A percentile compares a stretch with the other conserved stretches of the same genome.
Evolutionary conservation across 306 rosid genomes (phyloP).

Genomic region (Trichosanthes truncata): DNA sequence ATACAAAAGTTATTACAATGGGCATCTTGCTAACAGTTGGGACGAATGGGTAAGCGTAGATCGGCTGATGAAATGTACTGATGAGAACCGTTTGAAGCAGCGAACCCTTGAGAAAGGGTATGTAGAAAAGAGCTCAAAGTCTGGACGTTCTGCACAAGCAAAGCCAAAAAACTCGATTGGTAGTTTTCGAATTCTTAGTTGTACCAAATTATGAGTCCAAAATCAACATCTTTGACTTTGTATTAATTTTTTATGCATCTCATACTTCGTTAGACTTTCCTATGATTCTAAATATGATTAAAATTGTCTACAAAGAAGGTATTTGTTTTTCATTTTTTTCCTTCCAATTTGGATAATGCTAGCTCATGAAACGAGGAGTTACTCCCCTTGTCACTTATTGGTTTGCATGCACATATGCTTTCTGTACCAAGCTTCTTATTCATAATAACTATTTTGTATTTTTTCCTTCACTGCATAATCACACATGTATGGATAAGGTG

Average conservation of each 20-base stretch:
- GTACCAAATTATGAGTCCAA: not conserved
- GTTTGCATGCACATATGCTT: not conserved
- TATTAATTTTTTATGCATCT: not conserved
- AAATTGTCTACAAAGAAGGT: not conserved
- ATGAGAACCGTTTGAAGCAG: conserved; percentile 65
- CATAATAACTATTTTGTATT: not conserved
- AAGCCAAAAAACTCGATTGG: conserved; percentile 62
- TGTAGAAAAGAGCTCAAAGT: conserved; percentile 51
- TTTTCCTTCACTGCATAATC: not conserved
- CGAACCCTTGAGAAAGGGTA: conserved; percentile 57
- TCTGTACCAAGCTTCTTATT: not conserved
- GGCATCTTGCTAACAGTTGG: conserved; percentile 93
- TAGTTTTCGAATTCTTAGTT: conserved; percentile 13
- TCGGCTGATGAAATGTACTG: conserved; percentile 64
- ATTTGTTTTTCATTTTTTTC: not conserved
- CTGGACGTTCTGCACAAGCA: conserved; percentile 59
- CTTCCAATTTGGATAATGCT: not conserved
- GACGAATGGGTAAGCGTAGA: conserved; percentile 90
- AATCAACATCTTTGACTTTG: not conserved
- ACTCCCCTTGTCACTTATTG: not conserved
- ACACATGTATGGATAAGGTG: not conserved
- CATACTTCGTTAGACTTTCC: not conserved
- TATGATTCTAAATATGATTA: not conserved
- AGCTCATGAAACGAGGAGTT: not conserved
- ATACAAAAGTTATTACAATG: conserved; percentile 50